These are phyloP conservation scores for Didymella glomerata DNA, from an alignment of 2,329 filamentous ascomycete species.

Conservation along the genomic window DNA sequence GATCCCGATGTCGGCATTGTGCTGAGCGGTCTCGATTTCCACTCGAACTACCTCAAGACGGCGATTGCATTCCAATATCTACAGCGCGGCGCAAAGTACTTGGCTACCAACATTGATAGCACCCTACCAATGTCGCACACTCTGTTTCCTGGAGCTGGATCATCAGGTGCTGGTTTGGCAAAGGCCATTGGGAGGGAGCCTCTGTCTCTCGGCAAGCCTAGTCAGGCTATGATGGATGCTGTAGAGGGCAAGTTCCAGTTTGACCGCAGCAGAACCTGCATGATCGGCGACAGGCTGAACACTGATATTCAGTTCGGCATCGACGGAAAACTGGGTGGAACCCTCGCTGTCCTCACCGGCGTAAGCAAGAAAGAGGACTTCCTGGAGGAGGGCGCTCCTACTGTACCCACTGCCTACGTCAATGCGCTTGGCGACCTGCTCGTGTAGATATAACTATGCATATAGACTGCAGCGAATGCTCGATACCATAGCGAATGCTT, in stretches of 20 bases:
- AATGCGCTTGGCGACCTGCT: slow-evolving; percentile 82
- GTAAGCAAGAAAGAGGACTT: slow-evolving; percentile 87
- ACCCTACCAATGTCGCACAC: slow-evolving; percentile 83
- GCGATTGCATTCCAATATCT: slow-evolving; percentile 87
- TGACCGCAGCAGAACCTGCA: slow-evolving; percentile 84
- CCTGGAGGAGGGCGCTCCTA: slow-evolving; percentile 71
- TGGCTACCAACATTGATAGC: slow-evolving; percentile 93
- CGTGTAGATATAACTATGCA: slow-evolving; percentile 26
- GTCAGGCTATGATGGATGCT: slow-evolving; percentile 99
- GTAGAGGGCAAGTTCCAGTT: slow-evolving; percentile 96
- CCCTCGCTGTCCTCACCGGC: slow-evolving; percentile 88
- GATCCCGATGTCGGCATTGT: slow-evolving; percentile 92
- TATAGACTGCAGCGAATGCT: background rate
- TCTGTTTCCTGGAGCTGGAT: slow-evolving; percentile 91
- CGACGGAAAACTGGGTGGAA: slow-evolving; percentile 88
- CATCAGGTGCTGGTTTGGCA: slow-evolving; percentile 78
- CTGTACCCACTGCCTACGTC: slow-evolving; percentile 83
- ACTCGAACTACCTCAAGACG: slow-evolving; percentile 94
- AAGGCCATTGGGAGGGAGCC: slow-evolving; percentile 71
- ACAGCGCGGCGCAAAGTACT: slow-evolving; percentile 79
- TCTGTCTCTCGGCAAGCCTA: slow-evolving; percentile 87
- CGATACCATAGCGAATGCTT: background rate
- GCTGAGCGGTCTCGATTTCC: slow-evolving; percentile 89
- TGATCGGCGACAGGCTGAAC: slow-evolving; percentile 93
- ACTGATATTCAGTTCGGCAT: slow-evolving; percentile 97